Base-by-base conservation (phyloP, 371 early-diverging fungal species). In the Mucor irregularis region DNA sequence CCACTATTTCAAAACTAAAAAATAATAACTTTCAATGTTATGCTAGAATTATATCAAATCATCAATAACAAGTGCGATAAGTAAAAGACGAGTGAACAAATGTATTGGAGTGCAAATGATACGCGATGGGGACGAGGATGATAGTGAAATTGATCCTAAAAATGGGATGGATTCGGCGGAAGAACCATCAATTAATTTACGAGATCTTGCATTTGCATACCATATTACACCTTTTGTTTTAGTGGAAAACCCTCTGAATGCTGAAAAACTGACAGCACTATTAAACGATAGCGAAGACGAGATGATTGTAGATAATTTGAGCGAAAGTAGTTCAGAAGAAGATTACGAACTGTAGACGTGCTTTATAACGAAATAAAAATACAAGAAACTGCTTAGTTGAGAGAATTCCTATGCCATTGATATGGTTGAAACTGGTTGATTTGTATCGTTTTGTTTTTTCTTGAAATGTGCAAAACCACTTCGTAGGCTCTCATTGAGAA, bases 21-120 rank as follows among this genome's bases (percentile, higher is more conserved):
- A n/a, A n/a, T n/a, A n/a, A n/a, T n/a, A n/a, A n/a, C n/a, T n/a
- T n/a, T n/a, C n/a, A n/a, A n/a, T n/a, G n/a, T n/a, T n/a, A n/a
- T n/a, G n/a, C 1, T 62, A 83, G 82, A 82, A 82, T 56, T 89
- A 90, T 47, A 74, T 90, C 54, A 88, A 88, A 56, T 86, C 82
- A 52, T 80, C 89, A 1, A 78, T 89, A 39, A 85, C 86, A 28
- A 87, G 86, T 34, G 82, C 84, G 30, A 82, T 90, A 30, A 81
- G 76, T 65, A 88, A 89, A 53, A 66, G 84, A 56, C 74, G 90
- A 40, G 74, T 83, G 5, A 89, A 89, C 61, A 76, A 88, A 38
- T 72, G 86, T 1, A 75, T 87, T 47, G 89, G 89, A 4, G 76
- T 86, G n/a, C 40, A 53, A 34, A 65, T 72, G 66, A 7, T 48